phyloP scores from a whole-genome alignment of 106 monocot genomes.

The Ottelia alismoides region DNA sequence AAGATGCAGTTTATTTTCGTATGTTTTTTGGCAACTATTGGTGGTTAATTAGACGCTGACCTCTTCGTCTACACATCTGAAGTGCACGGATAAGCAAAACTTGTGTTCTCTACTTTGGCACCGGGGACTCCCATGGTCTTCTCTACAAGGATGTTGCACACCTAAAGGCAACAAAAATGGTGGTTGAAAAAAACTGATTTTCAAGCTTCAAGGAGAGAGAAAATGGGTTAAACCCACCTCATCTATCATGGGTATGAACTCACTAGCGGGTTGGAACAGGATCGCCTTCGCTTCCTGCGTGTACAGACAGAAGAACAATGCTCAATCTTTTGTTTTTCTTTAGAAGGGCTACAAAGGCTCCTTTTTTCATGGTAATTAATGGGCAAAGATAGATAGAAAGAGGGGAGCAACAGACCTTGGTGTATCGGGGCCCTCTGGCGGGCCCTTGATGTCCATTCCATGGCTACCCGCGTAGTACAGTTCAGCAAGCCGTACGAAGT shows the following conservation, averaged over 20 bases:
- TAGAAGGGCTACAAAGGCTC: background rate
- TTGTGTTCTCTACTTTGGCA: conserved; percentile 65
- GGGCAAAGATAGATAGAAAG: background rate
- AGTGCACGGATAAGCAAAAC: conserved; percentile 75
- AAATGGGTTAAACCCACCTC: conserved; percentile 20
- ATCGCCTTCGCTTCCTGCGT: conserved; percentile 6
- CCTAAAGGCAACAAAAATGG: conserved; percentile 5
- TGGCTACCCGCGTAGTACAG: conserved; percentile 84
- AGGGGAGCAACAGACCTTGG: background rate
- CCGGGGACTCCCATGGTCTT: conserved; percentile 44
- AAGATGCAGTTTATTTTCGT: background rate
- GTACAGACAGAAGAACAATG: background rate
- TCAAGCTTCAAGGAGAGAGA: too few species aligned
- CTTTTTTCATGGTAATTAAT: background rate
- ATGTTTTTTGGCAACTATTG: background rate
- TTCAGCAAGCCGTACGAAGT: conserved; percentile 48
- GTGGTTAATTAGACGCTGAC: conserved; percentile 7
- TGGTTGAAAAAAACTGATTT: too few species aligned
- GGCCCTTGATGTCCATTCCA: conserved; percentile 88
- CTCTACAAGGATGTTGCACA: conserved; percentile 46
- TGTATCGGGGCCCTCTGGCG: conserved; percentile 10
- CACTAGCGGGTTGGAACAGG: conserved; percentile 64
- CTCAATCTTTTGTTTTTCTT: background rate
- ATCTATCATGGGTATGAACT: conserved; percentile 76
- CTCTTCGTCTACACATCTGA: conserved; percentile 76